Conservation (phyloP, 2,329 filamentous ascomycete genomes). For the Periconia macrospinosa region DNA sequence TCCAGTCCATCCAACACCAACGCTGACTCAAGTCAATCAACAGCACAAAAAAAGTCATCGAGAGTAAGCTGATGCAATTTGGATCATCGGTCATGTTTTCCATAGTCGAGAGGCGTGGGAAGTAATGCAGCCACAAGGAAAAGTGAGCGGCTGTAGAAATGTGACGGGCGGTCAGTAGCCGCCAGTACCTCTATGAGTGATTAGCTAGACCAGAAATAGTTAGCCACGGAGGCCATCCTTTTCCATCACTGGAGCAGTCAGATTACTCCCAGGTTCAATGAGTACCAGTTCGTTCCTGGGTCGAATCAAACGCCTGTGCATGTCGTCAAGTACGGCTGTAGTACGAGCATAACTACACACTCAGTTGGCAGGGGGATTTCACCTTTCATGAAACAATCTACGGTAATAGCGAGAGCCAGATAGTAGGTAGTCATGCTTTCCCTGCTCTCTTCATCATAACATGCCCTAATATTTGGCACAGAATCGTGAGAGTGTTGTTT, state of each 20-base stretch:
- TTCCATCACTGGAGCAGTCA: neutral
- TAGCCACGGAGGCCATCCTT: neutral
- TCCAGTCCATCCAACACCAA: constrained; percentile 6
- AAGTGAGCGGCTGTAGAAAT: constrained; percentile 12
- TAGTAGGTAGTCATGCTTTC: too few relatives aligned
- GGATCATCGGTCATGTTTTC: neutral
- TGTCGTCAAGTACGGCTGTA: too few relatives aligned
- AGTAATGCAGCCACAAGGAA: constrained; percentile 14
- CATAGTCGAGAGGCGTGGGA: neutral
- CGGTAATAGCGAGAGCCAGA: too few relatives aligned
- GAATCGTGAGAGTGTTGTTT: too few relatives aligned
- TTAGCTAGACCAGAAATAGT: constrained; percentile 10
- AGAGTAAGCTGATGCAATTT: neutral
- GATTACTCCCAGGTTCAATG: neutral
- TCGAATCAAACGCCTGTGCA: too few relatives aligned
- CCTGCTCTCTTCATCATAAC: too few relatives aligned
- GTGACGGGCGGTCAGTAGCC: constrained; percentile 8
- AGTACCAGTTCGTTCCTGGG: too few relatives aligned
- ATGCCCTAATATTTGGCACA: too few relatives aligned
- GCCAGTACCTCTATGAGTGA: constrained; percentile 1
- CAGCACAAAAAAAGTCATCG: constrained; percentile 1
- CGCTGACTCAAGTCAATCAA: constrained; percentile 11
- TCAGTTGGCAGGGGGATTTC: too few relatives aligned
- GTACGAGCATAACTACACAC: too few relatives aligned
- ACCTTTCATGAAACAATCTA: too few relatives aligned